These are phyloP conservation scores for Crithidia bombi DNA, from an alignment of 208 protist genomes.

Conservation along the genomic window DNA sequence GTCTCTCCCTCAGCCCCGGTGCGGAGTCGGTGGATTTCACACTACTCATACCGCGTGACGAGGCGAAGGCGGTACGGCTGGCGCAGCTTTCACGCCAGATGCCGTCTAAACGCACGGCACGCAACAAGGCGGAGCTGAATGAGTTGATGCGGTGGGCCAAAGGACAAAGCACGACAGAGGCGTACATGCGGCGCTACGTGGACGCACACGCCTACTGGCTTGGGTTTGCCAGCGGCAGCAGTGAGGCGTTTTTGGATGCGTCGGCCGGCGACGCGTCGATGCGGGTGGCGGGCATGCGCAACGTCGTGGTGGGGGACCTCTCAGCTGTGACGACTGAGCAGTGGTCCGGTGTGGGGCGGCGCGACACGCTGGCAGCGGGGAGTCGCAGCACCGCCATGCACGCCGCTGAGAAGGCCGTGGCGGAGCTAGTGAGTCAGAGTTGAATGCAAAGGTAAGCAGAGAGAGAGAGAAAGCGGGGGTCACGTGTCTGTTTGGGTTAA, in stretches of 20 bases:
- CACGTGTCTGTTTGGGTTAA: no score
- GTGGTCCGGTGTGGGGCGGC: constrained; percentile 34
- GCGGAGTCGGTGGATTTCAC: constrained; percentile 73
- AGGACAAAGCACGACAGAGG: constrained; percentile 22
- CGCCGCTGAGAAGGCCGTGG: constrained; percentile 48
- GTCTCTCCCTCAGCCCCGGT: constrained; percentile 37
- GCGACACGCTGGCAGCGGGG: constrained; percentile 52
- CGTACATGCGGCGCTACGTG: constrained; percentile 77
- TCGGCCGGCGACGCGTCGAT: constrained; percentile 12
- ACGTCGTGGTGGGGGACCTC: constrained; percentile 72
- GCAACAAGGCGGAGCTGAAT: constrained; percentile 40
- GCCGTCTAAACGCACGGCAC: constrained; percentile 44
- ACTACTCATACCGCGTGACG: constrained; percentile 45
- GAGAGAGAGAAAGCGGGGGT: no score
- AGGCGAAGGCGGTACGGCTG: constrained; percentile 59
- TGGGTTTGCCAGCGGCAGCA: constrained; percentile 74
- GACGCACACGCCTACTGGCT: constrained; percentile 80
- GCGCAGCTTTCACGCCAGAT: constrained; percentile 64
- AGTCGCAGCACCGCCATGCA: constrained; percentile 63
- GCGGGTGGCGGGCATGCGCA: constrained; percentile 39
- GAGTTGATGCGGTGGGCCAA: constrained; percentile 56
- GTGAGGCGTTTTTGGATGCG: constrained; percentile 44
- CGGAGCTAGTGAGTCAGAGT: constrained; percentile 17
- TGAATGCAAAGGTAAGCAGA: background rate
- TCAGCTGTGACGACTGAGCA: constrained; percentile 57